These are phyloP conservation scores for Gentiana straminea DNA, from an alignment of 257 asterid species.

Conservation along the genomic window DNA sequence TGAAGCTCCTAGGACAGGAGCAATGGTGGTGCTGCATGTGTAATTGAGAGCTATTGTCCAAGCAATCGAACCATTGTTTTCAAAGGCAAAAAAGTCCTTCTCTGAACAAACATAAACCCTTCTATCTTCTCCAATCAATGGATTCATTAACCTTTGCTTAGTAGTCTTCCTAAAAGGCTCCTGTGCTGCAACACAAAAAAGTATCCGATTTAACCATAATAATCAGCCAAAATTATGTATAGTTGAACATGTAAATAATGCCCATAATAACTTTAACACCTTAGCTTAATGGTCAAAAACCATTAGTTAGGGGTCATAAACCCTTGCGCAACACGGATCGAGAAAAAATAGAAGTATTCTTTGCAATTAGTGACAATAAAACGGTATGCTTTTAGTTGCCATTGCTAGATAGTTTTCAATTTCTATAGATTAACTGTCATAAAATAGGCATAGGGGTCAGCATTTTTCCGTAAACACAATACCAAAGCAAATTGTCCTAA, in stretches of 20 bases:
- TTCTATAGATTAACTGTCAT: no score
- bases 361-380: no score
- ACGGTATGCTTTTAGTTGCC: no score
- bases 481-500: no score
- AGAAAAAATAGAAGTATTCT: no score
- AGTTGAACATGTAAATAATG: neutral
- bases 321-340: no score
- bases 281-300: no score
- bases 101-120: conserved; percentile 54
- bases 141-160: conserved; percentile 32
- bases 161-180: conserved; percentile 24
- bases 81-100: conserved; percentile 50
- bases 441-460: no score
- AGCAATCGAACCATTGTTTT: conserved; percentile 65
- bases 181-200: conserved; percentile 26
- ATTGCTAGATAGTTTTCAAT: no score
- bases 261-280: neutral
- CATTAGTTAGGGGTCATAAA: no score
- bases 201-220: neutral
- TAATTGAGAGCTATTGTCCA: conserved; percentile 54
- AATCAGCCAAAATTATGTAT: neutral
- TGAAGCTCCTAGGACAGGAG: conserved; percentile 73
- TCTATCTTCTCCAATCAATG: conserved; percentile 72
- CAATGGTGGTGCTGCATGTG: conserved; percentile 40
- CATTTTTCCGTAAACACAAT: no score